Evolutionary conservation across 768 basidiomycete species (phyloP), one percentile per base, ranked within the genome.

Genomic region (Panus rudis): DNA sequence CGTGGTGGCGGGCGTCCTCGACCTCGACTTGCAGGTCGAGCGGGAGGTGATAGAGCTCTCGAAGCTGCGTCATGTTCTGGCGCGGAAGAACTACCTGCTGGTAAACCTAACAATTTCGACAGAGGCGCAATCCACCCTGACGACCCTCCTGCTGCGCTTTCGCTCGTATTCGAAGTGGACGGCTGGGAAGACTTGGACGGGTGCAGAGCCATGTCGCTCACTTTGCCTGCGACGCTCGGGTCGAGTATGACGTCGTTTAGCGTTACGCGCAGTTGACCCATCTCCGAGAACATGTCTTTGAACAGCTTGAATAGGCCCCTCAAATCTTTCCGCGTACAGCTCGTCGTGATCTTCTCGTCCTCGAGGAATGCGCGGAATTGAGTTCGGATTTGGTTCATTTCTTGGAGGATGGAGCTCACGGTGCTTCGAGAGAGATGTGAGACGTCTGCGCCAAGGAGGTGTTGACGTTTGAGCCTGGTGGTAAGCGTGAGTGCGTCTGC

Each of bases 211-310:
- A 75, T 63, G 49, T 91, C 82, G 61, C 83, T 78, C 24, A 98
- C 65, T 55, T 73, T 79, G 2, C 62, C 51, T 4, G 93, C 93
- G 27, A 80, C 69, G 1, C 75, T 63, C 14, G 96, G 96, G 45
- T 98, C 92, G 19, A 99, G 73, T 37, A 92, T 83, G 33, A 97
- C 71, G 43, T 93, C 84, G 57, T 99, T 99, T 49, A 98, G 65
- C 28, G 82, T 75, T 25, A 80, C 76, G 40, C 92, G 80, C 54
- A 97, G 67, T 50, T 83, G 74, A 2, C 88, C 85, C 58, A 94
- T 71, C 57, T 94, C 91, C 31, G 69, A 69, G 50, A 98, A 88
- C 19, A 82, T 63, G 48, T 98, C 93, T 57, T 79, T 84, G 62
- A 94, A 72, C 32, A 97, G 63, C 56, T 84, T 91, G 68, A 97